Evolutionary conservation across 2,329 filamentous ascomycete species (phyloP).

Genomic region (Hypoxylon sp.): DNA sequence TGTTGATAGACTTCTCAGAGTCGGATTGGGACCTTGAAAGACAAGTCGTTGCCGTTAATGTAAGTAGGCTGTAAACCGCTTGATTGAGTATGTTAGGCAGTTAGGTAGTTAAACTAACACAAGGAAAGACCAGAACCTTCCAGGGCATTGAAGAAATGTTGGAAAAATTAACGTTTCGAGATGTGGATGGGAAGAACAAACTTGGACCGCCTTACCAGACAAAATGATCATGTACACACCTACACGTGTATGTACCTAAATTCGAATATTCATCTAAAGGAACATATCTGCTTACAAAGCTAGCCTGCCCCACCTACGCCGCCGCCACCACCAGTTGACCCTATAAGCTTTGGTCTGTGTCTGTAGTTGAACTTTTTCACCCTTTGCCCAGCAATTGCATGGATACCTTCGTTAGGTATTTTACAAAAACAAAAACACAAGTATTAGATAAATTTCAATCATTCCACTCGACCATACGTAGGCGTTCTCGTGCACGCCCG

Average conservation of each 20-base stretch:
- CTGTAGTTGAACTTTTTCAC: constrained; percentile 3
- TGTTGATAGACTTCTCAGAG: constrained; percentile 11
- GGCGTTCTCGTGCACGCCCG: background rate
- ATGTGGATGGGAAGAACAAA: constrained; percentile 15
- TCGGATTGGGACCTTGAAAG: constrained; percentile 12
- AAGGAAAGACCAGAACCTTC: constrained; percentile 7
- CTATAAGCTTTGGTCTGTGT: no score
- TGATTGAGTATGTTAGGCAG: background rate
- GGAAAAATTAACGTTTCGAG: constrained; percentile 4
- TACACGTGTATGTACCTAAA: background rate
- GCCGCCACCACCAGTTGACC: background rate
- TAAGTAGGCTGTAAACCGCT: background rate
- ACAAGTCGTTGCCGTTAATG: constrained; percentile 8
- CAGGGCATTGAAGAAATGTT: background rate
- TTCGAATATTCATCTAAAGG: background rate
- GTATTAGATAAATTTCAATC: background rate
- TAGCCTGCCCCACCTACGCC: constrained; percentile 9
- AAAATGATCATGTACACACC: background rate
- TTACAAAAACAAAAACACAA: background rate
- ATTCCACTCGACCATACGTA: background rate
- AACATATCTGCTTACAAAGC: background rate
- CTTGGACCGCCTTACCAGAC: constrained; percentile 9
- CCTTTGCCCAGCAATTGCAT: background rate
- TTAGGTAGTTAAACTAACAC: background rate
- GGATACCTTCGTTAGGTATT: background rate